Percentiles rank a stretch among this genome's conserved stretches.
These are phyloP conservation scores for Straminergon stramineum DNA, from an alignment of 225 moss, liverwort and hornwort species.

Conservation along the genomic window DNA sequence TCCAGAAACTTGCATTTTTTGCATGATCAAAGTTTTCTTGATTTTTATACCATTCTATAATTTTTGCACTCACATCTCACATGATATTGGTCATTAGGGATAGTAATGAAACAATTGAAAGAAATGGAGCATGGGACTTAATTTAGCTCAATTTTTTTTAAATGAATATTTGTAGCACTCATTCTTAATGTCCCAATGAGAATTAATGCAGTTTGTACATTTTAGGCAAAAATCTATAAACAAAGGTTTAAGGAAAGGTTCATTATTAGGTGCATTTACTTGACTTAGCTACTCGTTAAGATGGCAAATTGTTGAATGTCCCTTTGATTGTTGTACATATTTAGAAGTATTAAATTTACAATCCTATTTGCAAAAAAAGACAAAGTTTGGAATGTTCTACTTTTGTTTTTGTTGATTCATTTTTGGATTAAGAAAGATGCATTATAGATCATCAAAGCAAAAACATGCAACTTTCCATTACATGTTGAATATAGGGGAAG, in stretches of 20 bases:
- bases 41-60: neutral
- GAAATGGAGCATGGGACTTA: neutral
- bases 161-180: neutral
- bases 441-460: neutral
- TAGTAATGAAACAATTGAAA: neutral
- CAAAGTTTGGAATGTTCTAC: rapidly evolving
- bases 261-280: neutral
- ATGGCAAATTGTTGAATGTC: neutral
- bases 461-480: neutral
- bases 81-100: neutral
- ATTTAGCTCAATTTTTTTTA: neutral
- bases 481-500: no score
- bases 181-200: neutral
- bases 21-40: neutral
- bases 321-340: neutral
- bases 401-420: neutral
- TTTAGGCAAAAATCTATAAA: neutral
- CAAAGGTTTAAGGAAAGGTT: rapidly evolving
- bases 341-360: neutral
- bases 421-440: neutral
- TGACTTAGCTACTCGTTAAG: rapidly evolving
- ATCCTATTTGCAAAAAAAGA: neutral
- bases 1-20: neutral
- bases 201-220: neutral
- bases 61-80: neutral